A percentile compares a stretch with the other conserved stretches of the same genome.
These are phyloP conservation scores for Hypomyces rosellus DNA, from an alignment of 2,329 filamentous ascomycete species.

Conservation along the genomic window DNA sequence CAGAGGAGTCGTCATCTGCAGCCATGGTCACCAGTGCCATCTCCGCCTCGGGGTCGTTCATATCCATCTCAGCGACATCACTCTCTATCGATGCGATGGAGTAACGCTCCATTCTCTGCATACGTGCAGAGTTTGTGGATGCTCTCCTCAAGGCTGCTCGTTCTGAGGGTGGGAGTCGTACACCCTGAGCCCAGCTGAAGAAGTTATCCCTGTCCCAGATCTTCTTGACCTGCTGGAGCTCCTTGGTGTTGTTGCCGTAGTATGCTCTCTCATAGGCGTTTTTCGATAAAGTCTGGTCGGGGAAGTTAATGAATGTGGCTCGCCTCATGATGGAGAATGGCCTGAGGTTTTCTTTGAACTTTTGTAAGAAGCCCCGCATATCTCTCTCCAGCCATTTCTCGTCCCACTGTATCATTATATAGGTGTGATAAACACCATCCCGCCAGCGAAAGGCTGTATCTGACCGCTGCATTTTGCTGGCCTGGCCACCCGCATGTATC, in stretches of 20 bases:
- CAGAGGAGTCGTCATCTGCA: too few relatives aligned
- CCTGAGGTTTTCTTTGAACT: conserved; percentile 18
- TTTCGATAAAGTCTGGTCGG: conserved; percentile 13
- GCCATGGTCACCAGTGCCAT: too few relatives aligned
- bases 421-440: conserved; percentile 19
- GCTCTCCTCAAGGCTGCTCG: neutral
- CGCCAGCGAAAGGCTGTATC: conserved; percentile 28
- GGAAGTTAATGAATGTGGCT: conserved; percentile 26
- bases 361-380: conserved; percentile 18
- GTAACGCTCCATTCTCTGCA: too few relatives aligned
- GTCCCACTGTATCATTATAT: conserved; percentile 24
- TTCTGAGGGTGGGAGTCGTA: conserved; percentile 12
- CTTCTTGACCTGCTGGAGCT: conserved; percentile 21
- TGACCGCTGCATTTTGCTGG: neutral
- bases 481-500: conserved; percentile 23
- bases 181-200: conserved; percentile 23
- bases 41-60: too few relatives aligned
- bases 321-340: conserved; percentile 15
- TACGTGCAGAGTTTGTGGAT: neutral
- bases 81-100: too few relatives aligned
- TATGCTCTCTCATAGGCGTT: conserved; percentile 22
- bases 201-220: conserved; percentile 22
- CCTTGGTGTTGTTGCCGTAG: conserved; percentile 22
- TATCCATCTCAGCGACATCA: too few relatives aligned
- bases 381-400: conserved; percentile 27